Conservation (phyloP, 106 monocot genomes). For the Allium cepa region DNA sequence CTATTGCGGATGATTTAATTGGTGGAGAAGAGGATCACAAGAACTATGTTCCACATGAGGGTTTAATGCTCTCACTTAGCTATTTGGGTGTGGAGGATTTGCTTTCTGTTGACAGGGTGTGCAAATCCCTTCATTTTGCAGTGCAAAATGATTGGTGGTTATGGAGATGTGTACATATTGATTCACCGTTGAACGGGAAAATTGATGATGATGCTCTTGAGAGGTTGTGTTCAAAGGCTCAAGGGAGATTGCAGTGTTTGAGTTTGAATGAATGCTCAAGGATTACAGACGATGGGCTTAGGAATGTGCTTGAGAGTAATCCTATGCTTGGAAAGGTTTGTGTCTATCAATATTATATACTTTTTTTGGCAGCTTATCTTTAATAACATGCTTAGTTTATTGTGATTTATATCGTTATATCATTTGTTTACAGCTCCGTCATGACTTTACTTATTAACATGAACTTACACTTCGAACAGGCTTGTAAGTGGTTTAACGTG, state of each 20-base stretch:
- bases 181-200: conserved; percentile 32
- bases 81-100: conserved; percentile 58
- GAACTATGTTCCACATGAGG: conserved; percentile 40
- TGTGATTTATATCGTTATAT: too few species aligned
- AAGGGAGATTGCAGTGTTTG: conserved; percentile 54
- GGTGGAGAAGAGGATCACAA: neutral
- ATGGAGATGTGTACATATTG: conserved; percentile 69
- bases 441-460: too few species aligned
- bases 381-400: too few species aligned
- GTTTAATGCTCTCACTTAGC: conserved; percentile 38
- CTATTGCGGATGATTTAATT: neutral
- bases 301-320: conserved; percentile 44
- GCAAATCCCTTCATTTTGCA: conserved; percentile 43
- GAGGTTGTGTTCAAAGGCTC: conserved; percentile 39
- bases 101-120: conserved; percentile 65
- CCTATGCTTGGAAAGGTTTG: conserved; percentile 57
- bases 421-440: too few species aligned
- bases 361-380: too few species aligned
- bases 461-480: too few species aligned
- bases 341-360: too few species aligned
- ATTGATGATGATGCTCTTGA: conserved; percentile 66
- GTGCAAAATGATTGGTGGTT: conserved; percentile 46
- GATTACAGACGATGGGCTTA: conserved; percentile 73
- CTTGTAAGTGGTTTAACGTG: too few species aligned
- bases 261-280: conserved; percentile 44